Conservation (phyloP, 179 eudicot genomes). For the Silene noctiflora region DNA sequence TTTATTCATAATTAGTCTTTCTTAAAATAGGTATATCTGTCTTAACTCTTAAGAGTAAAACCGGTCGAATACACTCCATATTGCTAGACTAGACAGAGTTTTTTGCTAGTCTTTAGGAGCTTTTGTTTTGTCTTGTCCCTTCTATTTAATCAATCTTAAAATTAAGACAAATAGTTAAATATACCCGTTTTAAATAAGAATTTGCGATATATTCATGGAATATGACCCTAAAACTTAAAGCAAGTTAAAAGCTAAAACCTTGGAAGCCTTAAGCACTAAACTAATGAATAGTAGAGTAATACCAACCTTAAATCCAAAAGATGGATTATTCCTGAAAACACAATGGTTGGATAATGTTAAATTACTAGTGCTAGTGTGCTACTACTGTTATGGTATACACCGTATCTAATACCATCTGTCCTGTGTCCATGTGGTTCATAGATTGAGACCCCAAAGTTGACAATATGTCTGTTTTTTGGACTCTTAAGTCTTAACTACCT, state of each 20-base stretch:
- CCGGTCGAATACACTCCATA: no score
- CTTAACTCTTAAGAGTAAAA: no score
- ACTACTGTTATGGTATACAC: neutral
- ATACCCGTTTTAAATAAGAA: no score
- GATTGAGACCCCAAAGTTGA: neutral
- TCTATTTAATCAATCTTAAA: no score
- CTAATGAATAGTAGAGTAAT: no score
- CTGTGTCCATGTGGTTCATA: neutral
- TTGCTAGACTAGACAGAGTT: no score
- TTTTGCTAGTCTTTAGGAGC: no score
- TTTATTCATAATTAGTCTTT: no score
- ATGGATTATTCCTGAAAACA: constrained; percentile 2
- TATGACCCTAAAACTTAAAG: neutral
- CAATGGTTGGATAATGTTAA: constrained; percentile 11
- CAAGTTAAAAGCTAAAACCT: neutral
- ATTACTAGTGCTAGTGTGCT: neutral
- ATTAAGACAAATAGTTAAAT: no score
- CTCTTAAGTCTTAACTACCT: neutral
- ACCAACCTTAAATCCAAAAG: constrained; percentile 8
- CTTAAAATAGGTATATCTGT: no score
- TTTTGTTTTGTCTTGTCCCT: no score
- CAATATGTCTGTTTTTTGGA: neutral
- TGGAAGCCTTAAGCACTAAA: neutral
- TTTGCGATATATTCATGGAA: neutral
- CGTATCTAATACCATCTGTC: neutral